A percentile compares a stretch with the other conserved stretches of the same genome.
phyloP scores from a whole-genome alignment of 768 basidiomycete genomes.

The Tephrocybe sp. region DNA sequence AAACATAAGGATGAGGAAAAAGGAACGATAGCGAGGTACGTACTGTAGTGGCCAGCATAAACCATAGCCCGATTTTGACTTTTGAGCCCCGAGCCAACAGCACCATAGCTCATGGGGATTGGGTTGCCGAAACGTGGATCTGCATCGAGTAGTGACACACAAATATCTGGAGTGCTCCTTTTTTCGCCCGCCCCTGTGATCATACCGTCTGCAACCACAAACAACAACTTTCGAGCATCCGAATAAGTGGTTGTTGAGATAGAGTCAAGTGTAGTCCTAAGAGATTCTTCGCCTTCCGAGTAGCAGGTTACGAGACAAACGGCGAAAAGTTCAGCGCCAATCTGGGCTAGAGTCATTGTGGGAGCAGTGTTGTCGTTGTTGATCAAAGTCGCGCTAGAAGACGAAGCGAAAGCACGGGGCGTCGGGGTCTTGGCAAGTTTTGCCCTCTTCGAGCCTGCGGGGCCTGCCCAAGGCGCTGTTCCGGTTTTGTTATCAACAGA shows the following conservation, averaged over 20 bases:
- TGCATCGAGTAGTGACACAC: conserved; percentile 86
- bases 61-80: conserved; percentile 95
- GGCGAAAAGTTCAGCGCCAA: conserved; percentile 93
- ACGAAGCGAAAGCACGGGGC: conserved; percentile 48
- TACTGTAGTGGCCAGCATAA: conserved; percentile 99
- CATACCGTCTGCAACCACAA: conserved; percentile 97
- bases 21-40: conserved; percentile 29
- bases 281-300: conserved; percentile 92
- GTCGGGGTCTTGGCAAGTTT: conserved; percentile 45
- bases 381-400: conserved; percentile 58
- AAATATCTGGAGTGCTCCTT: conserved; percentile 93
- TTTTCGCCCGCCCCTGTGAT: conserved; percentile 98
- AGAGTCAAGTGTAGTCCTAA: conserved; percentile 90
- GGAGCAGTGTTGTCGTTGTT: conserved; percentile 52
- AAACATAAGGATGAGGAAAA: conserved; percentile 9
- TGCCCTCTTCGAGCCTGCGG: conserved; percentile 48
- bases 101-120: conserved; percentile 88
- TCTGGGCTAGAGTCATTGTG: conserved; percentile 82
- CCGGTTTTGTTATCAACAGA: conserved; percentile 90
- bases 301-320: conserved; percentile 98
- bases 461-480: conserved; percentile 91
- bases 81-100: conserved; percentile 90
- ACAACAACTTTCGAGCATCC: conserved; percentile 88
- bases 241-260: conserved; percentile 91
- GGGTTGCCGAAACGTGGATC: conserved; percentile 97